Percentiles rank a stretch among this genome's conserved stretches.
Conservation (phyloP, 2,329 filamentous ascomycete species). For the Colletotrichum camelliae region DNA sequence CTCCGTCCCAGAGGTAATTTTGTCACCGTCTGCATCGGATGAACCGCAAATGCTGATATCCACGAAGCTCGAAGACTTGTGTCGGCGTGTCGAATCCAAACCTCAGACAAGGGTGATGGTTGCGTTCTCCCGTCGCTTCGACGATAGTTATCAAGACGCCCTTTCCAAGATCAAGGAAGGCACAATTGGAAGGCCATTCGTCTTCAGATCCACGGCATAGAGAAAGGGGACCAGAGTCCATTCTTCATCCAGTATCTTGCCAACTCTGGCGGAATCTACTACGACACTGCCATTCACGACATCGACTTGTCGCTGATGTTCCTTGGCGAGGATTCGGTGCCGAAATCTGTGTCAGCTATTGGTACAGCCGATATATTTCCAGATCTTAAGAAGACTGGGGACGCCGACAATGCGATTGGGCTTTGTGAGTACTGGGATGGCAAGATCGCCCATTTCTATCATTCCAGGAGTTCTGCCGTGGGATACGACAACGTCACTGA, state of each 20-base stretch:
- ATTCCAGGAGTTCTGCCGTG: slow-evolving; percentile 44
- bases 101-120: slow-evolving; percentile 63
- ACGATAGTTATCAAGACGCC: slow-evolving; percentile 67
- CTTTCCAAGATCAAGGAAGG: slow-evolving; percentile 55
- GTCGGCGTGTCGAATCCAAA: background rate
- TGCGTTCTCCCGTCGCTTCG: slow-evolving; percentile 53
- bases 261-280: slow-evolving; percentile 71
- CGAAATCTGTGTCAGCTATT: background rate
- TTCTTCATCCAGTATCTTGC: slow-evolving; percentile 73
- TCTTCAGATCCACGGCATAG: slow-evolving; percentile 71
- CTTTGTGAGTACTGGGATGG: slow-evolving; percentile 49
- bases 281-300: slow-evolving; percentile 74
- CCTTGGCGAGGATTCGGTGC: background rate
- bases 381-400: slow-evolving; percentile 18
- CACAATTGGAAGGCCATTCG: slow-evolving; percentile 61
- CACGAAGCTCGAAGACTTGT: background rate
- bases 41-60: background rate
- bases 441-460: slow-evolving; percentile 48
- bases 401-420: slow-evolving; percentile 48
- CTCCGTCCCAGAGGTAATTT: slow-evolving; percentile 57
- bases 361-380: background rate
- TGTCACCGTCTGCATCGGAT: background rate
- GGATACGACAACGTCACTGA: slow-evolving; percentile 49
- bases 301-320: slow-evolving; percentile 39
- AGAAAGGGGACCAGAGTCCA: slow-evolving; percentile 66